Base-by-base conservation (phyloP, 345 rosid genomes). In the Camelina sativa region DNA sequence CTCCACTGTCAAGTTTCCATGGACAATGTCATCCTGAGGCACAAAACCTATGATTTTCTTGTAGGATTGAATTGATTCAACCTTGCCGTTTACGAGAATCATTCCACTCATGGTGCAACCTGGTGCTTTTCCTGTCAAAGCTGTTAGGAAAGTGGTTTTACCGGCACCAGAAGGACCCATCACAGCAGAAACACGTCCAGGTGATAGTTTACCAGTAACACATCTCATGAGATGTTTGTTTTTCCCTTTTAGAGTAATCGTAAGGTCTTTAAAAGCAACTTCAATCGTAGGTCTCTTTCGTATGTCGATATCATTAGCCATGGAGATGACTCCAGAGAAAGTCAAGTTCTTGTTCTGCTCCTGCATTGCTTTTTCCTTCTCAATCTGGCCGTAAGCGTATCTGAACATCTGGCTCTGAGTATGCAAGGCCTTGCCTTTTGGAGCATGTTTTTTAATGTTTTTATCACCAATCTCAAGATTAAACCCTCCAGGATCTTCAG, bases 121-220 rank as follows among this genome's bases (percentile, higher is more conserved):
- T 8, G 88, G 71, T 79, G 89, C 87, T 83, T 89, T 88, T 34
- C 99, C 99, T 13, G 91, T 90, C 76, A 96, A 80, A 82, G 99
- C 97, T 69, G 93, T 88, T 55, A 96, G 86, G 80, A 96, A 96
- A 23, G 99, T 96, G 8, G 99, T 91, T 79, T 96, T 96, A 41
- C 99, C 99, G 5, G 99, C 98, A 25, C 98, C 99, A 32, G 99
- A 96, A 41, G 99, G 98, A 58, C 98, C 99, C 98, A 92, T 96
- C 44, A 96, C 99, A 43, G 98, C 97, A 20, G 96, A 91, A 71
- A 96, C 96, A 76, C 91, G 84, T 11, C 97, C 98, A 67, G 98
- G 96, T 2, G 83, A 84, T 74, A 96, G 69, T 72, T 96, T 92
- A 47, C 99, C 99, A 2, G 97, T 89, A 58, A 96, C 98, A 65